Evolutionary conservation across 1,284 basidiomycete species (phyloP), one percentile per base, ranked within the genome.

Genomic region (Ustilago cynodontis): DNA sequence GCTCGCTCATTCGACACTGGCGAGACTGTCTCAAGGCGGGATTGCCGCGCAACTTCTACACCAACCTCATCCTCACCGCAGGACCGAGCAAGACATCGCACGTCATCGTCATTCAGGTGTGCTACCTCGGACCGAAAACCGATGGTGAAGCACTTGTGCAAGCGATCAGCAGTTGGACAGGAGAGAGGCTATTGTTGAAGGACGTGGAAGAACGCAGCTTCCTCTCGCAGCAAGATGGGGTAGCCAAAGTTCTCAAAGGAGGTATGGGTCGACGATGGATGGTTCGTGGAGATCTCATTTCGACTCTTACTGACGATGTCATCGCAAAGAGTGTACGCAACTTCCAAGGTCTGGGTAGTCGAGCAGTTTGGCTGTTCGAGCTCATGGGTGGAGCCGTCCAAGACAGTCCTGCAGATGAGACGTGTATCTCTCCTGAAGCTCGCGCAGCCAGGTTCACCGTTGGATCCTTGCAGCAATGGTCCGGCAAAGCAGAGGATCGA

Each of bases 391-490:
- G 93, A 13, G 93, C 92, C 0, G 89, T 94, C 39, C 86, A 87
- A 1, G 93, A 95, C 81, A 90, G 89, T 60, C 90, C 66, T 0
- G 82, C 92, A 64, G 67, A 77, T 37, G 78, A 81, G 20, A 80
- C 87, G 4, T 94, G 93, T 80, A 87, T 94, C 33, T 92, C 93
- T 3, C 90, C 91, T 79, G 88, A 89, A 16, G 92, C 93, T 79
- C 90, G 94, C 28, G 89, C 92, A 81, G 92, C 93, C 1, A 86
- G 90, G 7, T 96, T 94, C 87, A 94, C 92, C 3, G 91, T 95
- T 51, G 93, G 93, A 2, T 94, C 94, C 20, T 88, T 96, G 51
- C 94, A 95, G 86, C 94, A 96, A 85, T 96, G 94, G 94, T 91
- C 92, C 67, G 91, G 94, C 86, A 89, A 91, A 55, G 88, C 91